Percentiles rank a stretch among this genome's conserved stretches.
Conservation (phyloP, 2,329 filamentous ascomycete species). For the Exserohilum turcica region DNA sequence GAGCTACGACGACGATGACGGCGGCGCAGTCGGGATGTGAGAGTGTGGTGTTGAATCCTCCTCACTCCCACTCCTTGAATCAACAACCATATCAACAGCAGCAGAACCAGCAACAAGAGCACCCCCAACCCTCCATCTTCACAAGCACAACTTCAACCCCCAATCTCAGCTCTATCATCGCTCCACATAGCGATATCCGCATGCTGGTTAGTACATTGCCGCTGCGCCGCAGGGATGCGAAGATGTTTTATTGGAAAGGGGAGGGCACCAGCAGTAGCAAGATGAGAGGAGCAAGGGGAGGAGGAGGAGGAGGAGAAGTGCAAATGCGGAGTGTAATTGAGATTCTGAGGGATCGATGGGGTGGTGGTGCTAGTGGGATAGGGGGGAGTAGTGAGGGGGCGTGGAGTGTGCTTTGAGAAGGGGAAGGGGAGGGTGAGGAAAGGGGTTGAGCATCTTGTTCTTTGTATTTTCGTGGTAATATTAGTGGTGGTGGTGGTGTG, state of each 20-base stretch:
- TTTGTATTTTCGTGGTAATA: too few species aligned
- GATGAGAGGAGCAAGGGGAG: constrained; percentile 5
- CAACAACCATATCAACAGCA: neutral
- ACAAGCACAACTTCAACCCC: constrained; percentile 42
- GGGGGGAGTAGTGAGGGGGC: constrained; percentile 45
- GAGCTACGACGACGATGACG: too few species aligned
- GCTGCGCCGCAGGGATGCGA: constrained; percentile 43
- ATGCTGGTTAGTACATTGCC: constrained; percentile 50
- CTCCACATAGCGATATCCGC: constrained; percentile 47
- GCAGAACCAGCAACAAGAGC: constrained; percentile 11
- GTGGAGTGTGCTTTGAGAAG: constrained; percentile 43
- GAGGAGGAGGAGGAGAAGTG: constrained; percentile 14
- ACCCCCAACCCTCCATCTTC: constrained; percentile 50
- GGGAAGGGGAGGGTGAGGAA: constrained; percentile 12
- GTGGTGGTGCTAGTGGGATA: constrained; percentile 51
- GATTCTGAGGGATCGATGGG: constrained; percentile 20
- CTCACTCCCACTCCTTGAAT: neutral
- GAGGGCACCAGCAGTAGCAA: neutral
- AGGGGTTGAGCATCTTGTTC: neutral
- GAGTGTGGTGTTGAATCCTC: too few species aligned
- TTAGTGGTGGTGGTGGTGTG: too few species aligned
- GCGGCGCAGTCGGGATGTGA: too few species aligned
- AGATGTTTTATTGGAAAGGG: constrained; percentile 31
- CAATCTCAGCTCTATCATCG: constrained; percentile 46
- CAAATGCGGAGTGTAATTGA: too few species aligned